Base-by-base conservation (phyloP, 225 moss, liverwort and hornwort species). In the Straminergon stramineum region DNA sequence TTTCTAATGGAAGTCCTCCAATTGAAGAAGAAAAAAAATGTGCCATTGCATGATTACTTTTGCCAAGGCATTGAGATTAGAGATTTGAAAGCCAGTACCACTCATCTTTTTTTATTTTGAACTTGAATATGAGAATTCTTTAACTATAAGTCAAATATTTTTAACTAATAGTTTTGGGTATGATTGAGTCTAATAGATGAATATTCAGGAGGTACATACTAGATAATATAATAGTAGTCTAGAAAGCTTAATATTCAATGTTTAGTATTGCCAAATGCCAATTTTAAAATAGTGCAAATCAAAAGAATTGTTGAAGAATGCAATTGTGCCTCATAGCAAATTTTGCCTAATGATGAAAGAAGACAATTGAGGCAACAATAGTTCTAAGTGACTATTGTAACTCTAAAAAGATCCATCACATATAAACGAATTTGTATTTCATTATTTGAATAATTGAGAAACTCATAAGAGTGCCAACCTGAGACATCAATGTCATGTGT, bases 401-500 rank as follows among this genome's bases (percentile, higher is more conserved):
- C 1, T 57, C 76, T 34, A 52, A 32, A 8, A 31, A 41, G 15
- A 8, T 24, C 24, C 9, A 70, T 21, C 41, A 32, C 0, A 31
- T 11, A 39, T 32, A 19, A 61, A 3, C 4, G 7, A 53, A 79
- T 57, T 35, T 45, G 1, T 26, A 35, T 68, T 69, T 37, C 11
- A 58, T 17, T n/a, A 74, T 31, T 53, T 27, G 13, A 83, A 75
- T 75, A 53, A 19, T 53, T 41, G 17, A 32, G 41, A 8, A 55
- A 55, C 13, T 55, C 73, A 52, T 34, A 22, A 70, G 27, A 66
- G 2, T 32, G 88, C 69, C 7, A 68, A 96, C 96, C 94, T 73
- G 93, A 76, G 19, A 97, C 89, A 28, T 92, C 88, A 51, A 97
- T 92, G 76, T 96, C 93, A 51, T 85, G 91, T 10, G 88, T 83